Conservation (phyloP, 2,329 filamentous ascomycete genomes). For the Stachybotrys elegans region DNA sequence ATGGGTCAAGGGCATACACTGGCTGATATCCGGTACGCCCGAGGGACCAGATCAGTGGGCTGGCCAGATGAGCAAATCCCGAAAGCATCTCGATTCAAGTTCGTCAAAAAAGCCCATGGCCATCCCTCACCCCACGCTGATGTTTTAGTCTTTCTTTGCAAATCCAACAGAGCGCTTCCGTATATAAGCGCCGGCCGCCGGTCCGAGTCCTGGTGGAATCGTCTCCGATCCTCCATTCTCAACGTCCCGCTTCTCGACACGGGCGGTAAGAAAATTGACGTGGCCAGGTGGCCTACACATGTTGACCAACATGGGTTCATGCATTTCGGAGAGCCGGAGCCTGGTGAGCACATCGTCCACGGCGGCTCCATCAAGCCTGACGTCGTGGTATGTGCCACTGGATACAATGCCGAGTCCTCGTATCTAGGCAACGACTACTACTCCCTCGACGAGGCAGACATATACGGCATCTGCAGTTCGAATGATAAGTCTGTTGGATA, state of each 20-base stretch:
- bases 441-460: constrained; percentile 39
- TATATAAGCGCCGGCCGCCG: constrained; percentile 35
- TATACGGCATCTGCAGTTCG: constrained; percentile 47
- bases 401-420: constrained; percentile 35
- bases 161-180: constrained; percentile 35
- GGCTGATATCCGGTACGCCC: constrained; percentile 37
- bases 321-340: constrained; percentile 24
- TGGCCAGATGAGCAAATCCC: constrained; percentile 33
- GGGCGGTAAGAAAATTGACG: constrained; percentile 33
- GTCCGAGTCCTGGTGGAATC: constrained; percentile 24
- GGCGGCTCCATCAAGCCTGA: constrained; percentile 31
- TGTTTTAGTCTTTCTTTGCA: constrained; percentile 35
- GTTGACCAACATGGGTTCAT: constrained; percentile 32
- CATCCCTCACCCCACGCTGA: too few species aligned
- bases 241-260: constrained; percentile 35
- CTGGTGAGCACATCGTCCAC: constrained; percentile 20
- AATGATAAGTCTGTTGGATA: constrained; percentile 35
- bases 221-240: constrained; percentile 30
- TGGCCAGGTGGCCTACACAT: constrained; percentile 36
- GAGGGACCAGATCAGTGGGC: constrained; percentile 44
- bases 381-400: constrained; percentile 41
- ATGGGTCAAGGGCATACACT: constrained; percentile 38
- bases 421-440: constrained; percentile 36
- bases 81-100: constrained; percentile 30
- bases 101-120: too few species aligned